These are phyloP conservation scores for Arachnomyces sp. DNA, from an alignment of 2,329 filamentous ascomycete species.

Conservation along the genomic window DNA sequence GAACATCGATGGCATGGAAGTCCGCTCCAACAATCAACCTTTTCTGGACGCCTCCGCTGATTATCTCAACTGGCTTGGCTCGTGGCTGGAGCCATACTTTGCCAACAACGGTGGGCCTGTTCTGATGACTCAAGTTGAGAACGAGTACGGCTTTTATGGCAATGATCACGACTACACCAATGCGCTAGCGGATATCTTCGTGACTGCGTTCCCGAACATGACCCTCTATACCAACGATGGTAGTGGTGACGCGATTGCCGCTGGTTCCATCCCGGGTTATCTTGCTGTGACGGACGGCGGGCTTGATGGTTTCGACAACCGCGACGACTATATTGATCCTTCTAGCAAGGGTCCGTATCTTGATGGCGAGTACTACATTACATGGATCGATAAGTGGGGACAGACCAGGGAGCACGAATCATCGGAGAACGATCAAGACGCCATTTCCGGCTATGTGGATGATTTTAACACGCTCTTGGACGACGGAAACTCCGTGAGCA, in stretches of 20 bases:
- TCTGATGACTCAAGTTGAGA: constrained; percentile 46
- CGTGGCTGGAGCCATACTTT: constrained; percentile 29
- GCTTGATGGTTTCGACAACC: constrained; percentile 34
- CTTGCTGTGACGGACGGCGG: constrained; percentile 43
- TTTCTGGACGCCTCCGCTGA: constrained; percentile 32
- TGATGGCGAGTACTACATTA: constrained; percentile 45
- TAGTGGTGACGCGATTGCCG: constrained; percentile 35
- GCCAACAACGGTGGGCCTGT: constrained; percentile 39
- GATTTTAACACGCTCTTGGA: constrained; percentile 32
- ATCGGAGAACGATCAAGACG: constrained; percentile 1
- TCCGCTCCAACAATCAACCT: constrained; percentile 34
- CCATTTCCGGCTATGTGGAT: constrained; percentile 8
- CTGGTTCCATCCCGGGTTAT: constrained; percentile 38
- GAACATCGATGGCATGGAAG: constrained; percentile 33
- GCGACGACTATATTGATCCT: constrained; percentile 39
- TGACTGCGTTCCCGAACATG: constrained; percentile 34
- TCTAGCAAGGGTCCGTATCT: constrained; percentile 38
- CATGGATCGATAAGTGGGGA: constrained; percentile 40
- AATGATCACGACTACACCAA: constrained; percentile 39
- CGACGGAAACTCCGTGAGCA: constrained; percentile 38
- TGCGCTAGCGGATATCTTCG: constrained; percentile 37
- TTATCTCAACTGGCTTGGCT: constrained; percentile 34
- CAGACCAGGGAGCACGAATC: constrained; percentile 28
- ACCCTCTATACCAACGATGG: constrained; percentile 46
- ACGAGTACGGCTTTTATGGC: constrained; percentile 46